Evolutionary conservation across 805 yeast genomes (phyloP).

Genomic region (Candida corydali): DNA sequence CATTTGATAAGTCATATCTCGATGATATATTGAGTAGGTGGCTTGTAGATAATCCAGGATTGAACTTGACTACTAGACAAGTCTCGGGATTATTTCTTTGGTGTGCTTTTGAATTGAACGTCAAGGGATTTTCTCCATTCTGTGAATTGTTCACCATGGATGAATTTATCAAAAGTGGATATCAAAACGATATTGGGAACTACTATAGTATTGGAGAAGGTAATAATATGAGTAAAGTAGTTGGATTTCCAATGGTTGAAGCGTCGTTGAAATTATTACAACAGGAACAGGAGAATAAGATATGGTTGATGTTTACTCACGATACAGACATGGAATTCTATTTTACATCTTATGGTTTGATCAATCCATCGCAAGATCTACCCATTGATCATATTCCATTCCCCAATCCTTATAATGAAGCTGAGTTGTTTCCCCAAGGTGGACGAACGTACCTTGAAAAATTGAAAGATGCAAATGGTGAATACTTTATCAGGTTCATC

Average conservation of each 20-base stretch:
- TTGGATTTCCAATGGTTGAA: conserved; percentile 55
- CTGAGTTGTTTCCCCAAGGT: conserved; percentile 37
- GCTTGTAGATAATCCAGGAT: conserved; percentile 50
- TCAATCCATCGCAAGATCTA: conserved; percentile 38
- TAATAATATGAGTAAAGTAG: conserved; percentile 48
- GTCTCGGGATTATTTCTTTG: conserved; percentile 49
- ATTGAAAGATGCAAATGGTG: conserved; percentile 16
- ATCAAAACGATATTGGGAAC: conserved; percentile 52
- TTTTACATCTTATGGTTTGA: conserved; percentile 61
- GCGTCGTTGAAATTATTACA: conserved; percentile 48
- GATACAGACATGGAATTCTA: conserved; percentile 64
- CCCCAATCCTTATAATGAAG: conserved; percentile 43
- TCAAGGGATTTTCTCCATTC: conserved; percentile 60
- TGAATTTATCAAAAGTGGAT: conserved; percentile 61
- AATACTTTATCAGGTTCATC: conserved; percentile 33
- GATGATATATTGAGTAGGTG: conserved; percentile 54
- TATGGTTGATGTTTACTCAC: conserved; percentile 71
- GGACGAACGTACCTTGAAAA: conserved; percentile 38
- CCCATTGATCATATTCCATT: conserved; percentile 46
- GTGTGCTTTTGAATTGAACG: conserved; percentile 76
- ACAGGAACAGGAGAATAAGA: conserved; percentile 39
- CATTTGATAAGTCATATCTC: conserved; percentile 42
- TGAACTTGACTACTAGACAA: conserved; percentile 49
- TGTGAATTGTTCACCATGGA: conserved; percentile 66
- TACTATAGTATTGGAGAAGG: conserved; percentile 68